Base-by-base conservation (phyloP, 495 filamentous ascomycete species). In the Neurospora sp. region DNA sequence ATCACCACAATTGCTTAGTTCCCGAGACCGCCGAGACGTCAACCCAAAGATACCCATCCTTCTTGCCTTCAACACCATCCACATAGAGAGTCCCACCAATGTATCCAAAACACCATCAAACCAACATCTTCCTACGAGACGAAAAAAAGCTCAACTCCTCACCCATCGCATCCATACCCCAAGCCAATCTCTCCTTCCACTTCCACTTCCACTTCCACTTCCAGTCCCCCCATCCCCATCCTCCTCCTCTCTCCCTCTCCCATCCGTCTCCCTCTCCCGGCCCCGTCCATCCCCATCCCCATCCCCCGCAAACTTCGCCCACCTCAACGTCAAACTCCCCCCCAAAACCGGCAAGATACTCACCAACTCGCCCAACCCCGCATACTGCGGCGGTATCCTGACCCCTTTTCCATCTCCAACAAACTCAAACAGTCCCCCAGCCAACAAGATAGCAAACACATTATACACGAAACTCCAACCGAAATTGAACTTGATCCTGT, bases 391-490 rank as follows among this genome's bases (percentile, higher is more conserved):
- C 37, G 90, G 87, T 79, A 96, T 92, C 44, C 91, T 82, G 2
- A 83, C 85, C 7, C 82, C 75, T 0, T 23, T 27, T 27, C 27
- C 27, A 27, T 27, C 27, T 18, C 54, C 27, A 2, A 66, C 23
- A 4, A 14, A 14, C 14, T 66, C 27, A 76, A 94, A 93, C 0
- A 90, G 91, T 0, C 92, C 93, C 2, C 90, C 88, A 6, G 87
- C 91, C 5, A 94, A 84, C 70, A 93, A 78, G 11, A 96, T 84
- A 0, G 92, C 92, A 75, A 92, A 88, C 11, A 89, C 54, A 75
- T 96, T 94, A 79, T 94, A 96, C 0, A 92, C 80, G 48, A 88
- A 87, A 39, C 89, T 88, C 92, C 93, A 96, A 0, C 72, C 80
- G 76, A 96, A 94, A 76, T 94, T 94, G 78, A 92, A 88, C 20